A percentile compares a stretch with the other conserved stretches of the same genome.
These are phyloP conservation scores for Pigoraptor vietnamica DNA, from an alignment of 78 protist species.

Conservation along the genomic window DNA sequence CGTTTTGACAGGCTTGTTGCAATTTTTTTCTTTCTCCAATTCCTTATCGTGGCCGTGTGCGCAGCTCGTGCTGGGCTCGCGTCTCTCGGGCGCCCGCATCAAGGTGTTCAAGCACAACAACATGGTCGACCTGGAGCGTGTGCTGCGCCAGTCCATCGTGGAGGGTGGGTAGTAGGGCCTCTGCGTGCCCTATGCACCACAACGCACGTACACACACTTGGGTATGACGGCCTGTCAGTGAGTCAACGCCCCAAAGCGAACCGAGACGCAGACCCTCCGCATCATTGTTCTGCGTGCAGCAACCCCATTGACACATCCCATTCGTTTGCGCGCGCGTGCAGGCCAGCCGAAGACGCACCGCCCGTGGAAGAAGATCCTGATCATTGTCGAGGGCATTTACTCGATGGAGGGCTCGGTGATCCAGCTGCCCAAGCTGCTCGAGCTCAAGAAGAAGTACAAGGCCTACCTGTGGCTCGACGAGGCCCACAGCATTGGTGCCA, in stretches of 20 bases:
- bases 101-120: slow-evolving; percentile 91
- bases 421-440: slow-evolving; percentile 70
- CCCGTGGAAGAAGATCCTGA: slow-evolving; percentile 89
- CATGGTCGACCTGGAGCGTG: slow-evolving; percentile 66
- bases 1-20: no score
- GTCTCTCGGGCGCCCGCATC: slow-evolving; percentile 76
- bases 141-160: slow-evolving; percentile 57
- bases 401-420: slow-evolving; percentile 94
- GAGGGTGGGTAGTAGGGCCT: no score
- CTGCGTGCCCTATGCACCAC: no score
- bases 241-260: no score
- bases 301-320: no score
- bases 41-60: no score
- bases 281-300: no score
- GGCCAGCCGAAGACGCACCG: slow-evolving; percentile 90
- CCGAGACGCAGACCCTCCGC: no score
- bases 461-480: slow-evolving; percentile 95
- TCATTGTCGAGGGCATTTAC: slow-evolving; percentile 87
- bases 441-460: slow-evolving; percentile 87
- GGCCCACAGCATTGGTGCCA: slow-evolving; percentile 98
- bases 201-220: no score
- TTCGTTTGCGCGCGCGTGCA: no score
- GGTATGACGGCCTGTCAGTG: no score
- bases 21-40: no score
- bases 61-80: slow-evolving; percentile 88